These are phyloP conservation scores for Botrytis deweyae DNA, from an alignment of 2,329 filamentous ascomycete species.

Conservation along the genomic window DNA sequence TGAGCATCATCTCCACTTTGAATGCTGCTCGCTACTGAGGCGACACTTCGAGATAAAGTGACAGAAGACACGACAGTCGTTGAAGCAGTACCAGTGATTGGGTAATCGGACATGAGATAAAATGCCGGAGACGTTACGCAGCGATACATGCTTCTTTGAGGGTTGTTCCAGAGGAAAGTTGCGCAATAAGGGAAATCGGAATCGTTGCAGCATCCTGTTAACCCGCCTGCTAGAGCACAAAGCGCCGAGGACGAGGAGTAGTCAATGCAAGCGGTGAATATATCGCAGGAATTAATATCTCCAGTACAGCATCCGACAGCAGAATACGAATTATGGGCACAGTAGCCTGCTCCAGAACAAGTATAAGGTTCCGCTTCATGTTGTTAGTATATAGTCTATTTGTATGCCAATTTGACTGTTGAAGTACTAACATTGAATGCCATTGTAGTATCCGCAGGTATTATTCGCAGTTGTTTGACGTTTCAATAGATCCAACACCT, in stretches of 20 bases:
- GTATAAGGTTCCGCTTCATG: slow-evolving; percentile 6
- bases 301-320: background rate
- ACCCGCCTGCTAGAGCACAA: background rate
- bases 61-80: background rate
- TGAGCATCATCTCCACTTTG: background rate
- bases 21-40: background rate
- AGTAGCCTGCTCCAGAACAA: slow-evolving; percentile 3
- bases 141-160: slow-evolving; percentile 11
- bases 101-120: slow-evolving; percentile 12
- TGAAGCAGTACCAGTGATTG: background rate
- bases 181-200: background rate
- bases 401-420: background rate
- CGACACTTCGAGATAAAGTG: background rate
- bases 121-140: background rate
- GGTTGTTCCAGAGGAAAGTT: background rate
- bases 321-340: slow-evolving; percentile 7
- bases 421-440: background rate
- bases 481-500: background rate
- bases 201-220: slow-evolving; percentile 1
- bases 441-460: slow-evolving; percentile 3
- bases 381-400: background rate
- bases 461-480: background rate
- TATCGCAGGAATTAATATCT: background rate
- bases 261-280: slow-evolving; percentile 8
- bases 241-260: background rate